Conservation (phyloP, 352 stramenopile species). For the Pythium aristosporum region DNA sequence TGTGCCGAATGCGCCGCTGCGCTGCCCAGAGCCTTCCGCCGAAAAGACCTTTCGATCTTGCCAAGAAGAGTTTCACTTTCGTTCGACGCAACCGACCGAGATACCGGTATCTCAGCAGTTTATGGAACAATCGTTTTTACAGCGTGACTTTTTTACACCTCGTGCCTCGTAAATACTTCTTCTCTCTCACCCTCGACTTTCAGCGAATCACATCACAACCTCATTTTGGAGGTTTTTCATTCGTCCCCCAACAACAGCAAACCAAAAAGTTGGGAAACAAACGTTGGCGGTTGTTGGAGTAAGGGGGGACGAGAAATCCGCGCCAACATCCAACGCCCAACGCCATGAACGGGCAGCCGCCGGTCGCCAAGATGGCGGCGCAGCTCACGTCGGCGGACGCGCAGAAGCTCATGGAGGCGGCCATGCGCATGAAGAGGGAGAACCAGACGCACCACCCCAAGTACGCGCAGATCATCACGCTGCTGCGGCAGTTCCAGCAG, state of each 20-base stretch:
- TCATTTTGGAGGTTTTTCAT: constrained; percentile 20
- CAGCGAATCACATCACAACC: constrained; percentile 12
- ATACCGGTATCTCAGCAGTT: constrained; percentile 28
- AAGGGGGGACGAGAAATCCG: constrained; percentile 13
- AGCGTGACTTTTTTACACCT: constrained; percentile 11
- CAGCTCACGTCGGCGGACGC: constrained; percentile 63
- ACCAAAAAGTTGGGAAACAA: background rate
- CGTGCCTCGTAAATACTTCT: constrained; percentile 7
- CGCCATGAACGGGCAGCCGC: constrained; percentile 17
- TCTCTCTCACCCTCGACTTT: background rate
- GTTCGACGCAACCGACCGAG: background rate
- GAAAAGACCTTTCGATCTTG: constrained; percentile 39
- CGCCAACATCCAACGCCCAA: constrained; percentile 1
- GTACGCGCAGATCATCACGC: constrained; percentile 80
- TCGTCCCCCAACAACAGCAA: background rate
- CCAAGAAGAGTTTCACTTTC: constrained; percentile 29
- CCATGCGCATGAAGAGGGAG: constrained; percentile 76
- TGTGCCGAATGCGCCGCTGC: constrained; percentile 15
- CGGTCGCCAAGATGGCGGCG: constrained; percentile 16
- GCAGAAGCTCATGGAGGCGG: constrained; percentile 83
- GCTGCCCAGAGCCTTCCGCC: constrained; percentile 17
- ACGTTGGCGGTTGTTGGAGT: constrained; percentile 2
- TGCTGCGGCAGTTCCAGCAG: constrained; percentile 80
- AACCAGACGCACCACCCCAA: constrained; percentile 80
- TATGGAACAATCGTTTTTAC: constrained; percentile 28